Base-by-base conservation (phyloP, 2,329 filamentous ascomycete species). In the Trichoderma breve region DNA sequence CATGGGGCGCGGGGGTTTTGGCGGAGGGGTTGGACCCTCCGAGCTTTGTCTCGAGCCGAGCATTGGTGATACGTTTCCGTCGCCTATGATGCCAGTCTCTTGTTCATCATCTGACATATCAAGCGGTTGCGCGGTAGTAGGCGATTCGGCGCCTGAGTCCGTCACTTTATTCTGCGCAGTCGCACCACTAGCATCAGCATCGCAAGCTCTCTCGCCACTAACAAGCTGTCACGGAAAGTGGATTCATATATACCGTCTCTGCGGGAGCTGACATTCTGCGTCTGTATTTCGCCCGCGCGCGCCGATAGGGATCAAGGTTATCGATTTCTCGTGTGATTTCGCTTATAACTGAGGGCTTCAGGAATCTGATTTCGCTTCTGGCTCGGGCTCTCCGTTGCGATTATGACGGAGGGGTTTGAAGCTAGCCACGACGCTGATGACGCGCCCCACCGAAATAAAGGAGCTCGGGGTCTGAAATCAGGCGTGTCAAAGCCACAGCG, bases 1-100 rank as follows among this genome's bases (percentile, higher is more conserved):
- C 78, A 93, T 78, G 61, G 95, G 95, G 72, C 95, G 90, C 39
- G 94, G 94, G 36, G 95, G 95, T 84, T 98, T 97, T 53, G 92
- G 87, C 14, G 94, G 94, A 28, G 91, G 82, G 24, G 77, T 78
- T 62, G 83, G 78, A 55, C 83, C 77, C 21, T 78, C 66, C 39
- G 78, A 72, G n/a, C 76, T 69, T 14, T 77, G 77, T 58, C 76
- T 73, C 43, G 79, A 73, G 43, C 36, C 43, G 21, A 26, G 57
- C 51, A 78, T 73, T 61, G 77, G 73, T 71, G 76, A 77, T 63
- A 76, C 74, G 36, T 73, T 74, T 60, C 71, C 76, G 63, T 87
- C 86, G 72, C 84, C 84, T 72, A 80, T 82, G 30, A 87, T 78
- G 72, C 85, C 86, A 6, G 87, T 84, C 76, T 92, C 91, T 78